Evolutionary conservation across 345 rosid genomes (phyloP), one percentile per base, ranked within the genome.

Genomic region (Mallotus nudiflorus): DNA sequence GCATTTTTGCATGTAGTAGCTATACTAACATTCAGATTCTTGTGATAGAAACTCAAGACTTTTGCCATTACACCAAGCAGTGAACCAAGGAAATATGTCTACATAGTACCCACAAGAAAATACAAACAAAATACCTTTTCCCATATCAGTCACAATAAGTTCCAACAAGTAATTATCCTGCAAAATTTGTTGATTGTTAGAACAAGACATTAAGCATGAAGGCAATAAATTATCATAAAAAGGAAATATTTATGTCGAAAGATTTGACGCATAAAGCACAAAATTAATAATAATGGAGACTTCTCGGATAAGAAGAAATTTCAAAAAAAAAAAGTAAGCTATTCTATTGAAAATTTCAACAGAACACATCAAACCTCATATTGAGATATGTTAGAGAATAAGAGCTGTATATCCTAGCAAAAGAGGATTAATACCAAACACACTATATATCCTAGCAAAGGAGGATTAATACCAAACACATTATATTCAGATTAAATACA

Each of bases 101-200:
- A 57, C 15, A 12, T 20, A 60, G 25, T 18, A 57, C 6, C 48
- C 15, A 57, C 5, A 55, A 49, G 29, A 62, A 39, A 68, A 57
- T 25, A 49, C 49, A 29, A 37, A 61, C 51, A 48, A 59, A n/a
- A 14, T 78, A 94, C 98, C 96, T 77, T 80, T 91, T 64, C 91
- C 95, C 27, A 89, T 69, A 60, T 90, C 91, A 62, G 87, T 79
- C 79, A 91, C 90, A 25, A 81, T 67, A 71, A 94, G 74, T 80
- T 94, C 95, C 83, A 94, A 56, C 57, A 52, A 42, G 73, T 67
- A 88, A 73, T 80, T 76, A 46, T 87, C 93, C 98, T 94, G 90
- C 29, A 75, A 57, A 64, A 66, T 55, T 25, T n/a, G n/a, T n/a
- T 57, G 31, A 77, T 42, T 68, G 66, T 66, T 68, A 53, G 69